phyloP scores from a whole-genome alignment of 371 early-diverging fungal genomes.

The Dichotomocladium elegans region DNA sequence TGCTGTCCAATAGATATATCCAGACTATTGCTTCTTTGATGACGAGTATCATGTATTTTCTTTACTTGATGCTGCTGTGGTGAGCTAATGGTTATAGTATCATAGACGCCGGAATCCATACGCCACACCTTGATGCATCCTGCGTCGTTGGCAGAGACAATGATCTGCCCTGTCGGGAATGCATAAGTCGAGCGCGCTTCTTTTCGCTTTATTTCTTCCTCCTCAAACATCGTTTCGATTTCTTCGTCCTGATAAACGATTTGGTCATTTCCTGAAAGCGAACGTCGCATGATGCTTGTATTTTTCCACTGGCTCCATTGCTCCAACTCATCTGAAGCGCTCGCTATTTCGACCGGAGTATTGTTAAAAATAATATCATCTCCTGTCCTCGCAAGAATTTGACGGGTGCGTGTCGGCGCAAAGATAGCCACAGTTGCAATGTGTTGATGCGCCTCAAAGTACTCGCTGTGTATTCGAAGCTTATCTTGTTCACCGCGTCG shows the following conservation, averaged over 20 bases:
- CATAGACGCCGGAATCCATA: conserved; percentile 44
- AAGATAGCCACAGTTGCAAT: conserved; percentile 57
- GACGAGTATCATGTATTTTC: background rate
- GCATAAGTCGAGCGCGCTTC: conserved; percentile 11
- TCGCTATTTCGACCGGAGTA: conserved; percentile 17
- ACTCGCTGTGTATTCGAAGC: conserved; percentile 29
- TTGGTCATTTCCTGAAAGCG: conserved; percentile 7
- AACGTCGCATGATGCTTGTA: conserved; percentile 4
- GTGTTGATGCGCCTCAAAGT: conserved; percentile 49
- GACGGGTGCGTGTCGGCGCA: conserved; percentile 59
- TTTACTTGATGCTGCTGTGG: conserved; percentile 1
- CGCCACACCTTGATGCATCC: conserved; percentile 67
- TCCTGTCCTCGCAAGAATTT: conserved; percentile 49
- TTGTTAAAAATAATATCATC: conserved; percentile 41
- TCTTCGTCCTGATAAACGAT: conserved; percentile 9
- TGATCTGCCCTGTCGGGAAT: conserved; percentile 55
- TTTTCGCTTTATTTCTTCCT: conserved; percentile 2
- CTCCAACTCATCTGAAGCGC: background rate
- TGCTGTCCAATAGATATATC: background rate
- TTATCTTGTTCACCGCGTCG: conserved; percentile 21
- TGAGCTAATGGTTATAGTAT: background rate
- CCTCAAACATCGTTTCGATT: conserved; percentile 2
- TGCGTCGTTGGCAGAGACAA: conserved; percentile 57
- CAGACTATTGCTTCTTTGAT: conserved; percentile 7
- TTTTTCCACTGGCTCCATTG: conserved; percentile 6